These are phyloP conservation scores for Metschnikowia amazonensis DNA, from an alignment of 805 yeast genomes.

Conservation along the genomic window DNA sequence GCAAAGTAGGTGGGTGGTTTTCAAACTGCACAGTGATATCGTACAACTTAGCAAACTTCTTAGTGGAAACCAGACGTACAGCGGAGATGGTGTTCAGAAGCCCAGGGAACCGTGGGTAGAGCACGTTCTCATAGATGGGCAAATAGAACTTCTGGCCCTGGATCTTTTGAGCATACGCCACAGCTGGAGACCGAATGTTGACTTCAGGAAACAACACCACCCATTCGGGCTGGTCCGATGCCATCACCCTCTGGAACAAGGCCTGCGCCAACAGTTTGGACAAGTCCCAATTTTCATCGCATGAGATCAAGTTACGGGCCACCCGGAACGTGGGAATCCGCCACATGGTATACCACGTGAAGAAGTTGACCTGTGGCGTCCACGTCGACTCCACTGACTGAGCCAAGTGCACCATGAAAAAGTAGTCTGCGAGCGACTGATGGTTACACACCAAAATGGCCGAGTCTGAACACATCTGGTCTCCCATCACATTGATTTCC, in stretches of 20 bases:
- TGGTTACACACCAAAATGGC: slow-evolving; percentile 56
- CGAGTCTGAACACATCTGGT: slow-evolving; percentile 31
- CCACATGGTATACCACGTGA: slow-evolving; percentile 70
- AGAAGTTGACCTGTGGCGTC: slow-evolving; percentile 51
- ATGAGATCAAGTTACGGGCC: slow-evolving; percentile 44
- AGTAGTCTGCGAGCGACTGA: slow-evolving; percentile 61
- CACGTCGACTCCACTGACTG: slow-evolving; percentile 23
- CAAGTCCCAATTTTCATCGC: slow-evolving; percentile 71
- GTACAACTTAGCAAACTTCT: slow-evolving; percentile 45
- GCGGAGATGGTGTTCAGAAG: slow-evolving; percentile 49
- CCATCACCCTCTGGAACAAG: slow-evolving; percentile 34
- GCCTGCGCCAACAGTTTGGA: slow-evolving; percentile 34
- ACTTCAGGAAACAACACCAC: slow-evolving; percentile 83
- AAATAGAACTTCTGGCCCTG: slow-evolving; percentile 55
- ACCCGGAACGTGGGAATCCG: slow-evolving; percentile 52
- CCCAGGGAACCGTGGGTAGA: slow-evolving; percentile 75
- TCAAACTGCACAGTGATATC: slow-evolving; percentile 53
- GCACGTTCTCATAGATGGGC: slow-evolving; percentile 55
- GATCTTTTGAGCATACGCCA: slow-evolving; percentile 47
- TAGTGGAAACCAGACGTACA: slow-evolving; percentile 28
- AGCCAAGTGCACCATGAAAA: slow-evolving; percentile 47
- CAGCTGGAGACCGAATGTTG: slow-evolving; percentile 55
- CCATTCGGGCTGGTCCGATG: slow-evolving; percentile 52
- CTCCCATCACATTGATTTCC: slow-evolving; percentile 41
- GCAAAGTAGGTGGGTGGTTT: slow-evolving; percentile 26